Base-by-base conservation (phyloP, 345 rosid species). In the Melaleuca alternifolia region DNA sequence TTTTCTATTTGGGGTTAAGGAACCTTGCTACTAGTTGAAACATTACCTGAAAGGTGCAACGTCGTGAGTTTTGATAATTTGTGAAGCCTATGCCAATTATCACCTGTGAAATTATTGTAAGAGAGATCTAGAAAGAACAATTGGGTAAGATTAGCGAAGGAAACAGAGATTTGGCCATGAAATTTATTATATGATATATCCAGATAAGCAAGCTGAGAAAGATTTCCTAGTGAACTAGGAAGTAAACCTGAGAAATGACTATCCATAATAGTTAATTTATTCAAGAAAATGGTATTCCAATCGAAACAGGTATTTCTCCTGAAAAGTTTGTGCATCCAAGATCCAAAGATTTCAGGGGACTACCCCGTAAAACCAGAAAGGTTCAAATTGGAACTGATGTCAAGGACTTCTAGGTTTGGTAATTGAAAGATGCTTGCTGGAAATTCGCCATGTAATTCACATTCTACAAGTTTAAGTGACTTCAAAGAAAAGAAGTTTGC, bases 91-190 rank as follows among this genome's bases (percentile, higher is more conserved):
- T 56, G n/a, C 61, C n/a, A 4, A 23, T 9, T 23, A 23, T 12
- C 28, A 23, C 28, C 11, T 0, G 6, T 56, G 24, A 56, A 23
- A 56, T 56, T 24, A 56, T 24, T 23, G 11, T 0, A 56, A 23
- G 0, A 0, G 28, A 56, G 28, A 23, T 9, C 0, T 23, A 23
- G 61, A 23, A 1, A 9, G 4, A n/a, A 56, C 24, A 56, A 10
- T 1, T 10, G 13, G 28, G 61, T 56, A 23, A 56, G 28, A 10
- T 56, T 56, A 2, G n/a, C 61, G 10, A 56, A 23, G 28, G 0
- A 56, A 24, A n/a, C 2, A 1, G 61, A 12, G 13, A 56, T 24
- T 24, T 56, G 11, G 8, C 59, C n/a, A 4, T 54, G 59, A 2
- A 54, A 54, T 3, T 10, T 9, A 23, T 23, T 54, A 21, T 0